Percentiles rank a stretch among this genome's conserved stretches.
phyloP scores from a whole-genome alignment of 179 eudicot genomes.

The Gypsophila paniculata region DNA sequence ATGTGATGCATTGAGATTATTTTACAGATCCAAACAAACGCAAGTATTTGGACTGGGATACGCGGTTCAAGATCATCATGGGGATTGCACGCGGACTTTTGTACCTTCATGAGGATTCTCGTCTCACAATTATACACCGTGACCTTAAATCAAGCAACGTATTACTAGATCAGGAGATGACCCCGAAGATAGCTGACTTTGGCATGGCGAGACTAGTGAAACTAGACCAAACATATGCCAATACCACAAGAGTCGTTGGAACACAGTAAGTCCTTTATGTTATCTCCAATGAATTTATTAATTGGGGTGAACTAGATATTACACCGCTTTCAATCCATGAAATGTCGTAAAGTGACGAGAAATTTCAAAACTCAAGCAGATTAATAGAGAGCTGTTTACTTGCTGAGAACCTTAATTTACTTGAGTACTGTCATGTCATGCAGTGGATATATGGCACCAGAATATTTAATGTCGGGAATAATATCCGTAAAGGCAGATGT shows the following conservation, averaged over 20 bases:
- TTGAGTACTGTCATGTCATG: slow-evolving; percentile 1
- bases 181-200: slow-evolving; percentile 25
- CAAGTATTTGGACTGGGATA: slow-evolving; percentile 21
- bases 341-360: too few relatives aligned
- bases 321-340: too few relatives aligned
- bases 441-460: slow-evolving; percentile 23
- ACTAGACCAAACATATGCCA: slow-evolving; percentile 16
- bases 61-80: slow-evolving; percentile 22
- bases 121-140: slow-evolving; percentile 19
- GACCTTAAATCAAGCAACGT: slow-evolving; percentile 24
- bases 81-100: slow-evolving; percentile 26
- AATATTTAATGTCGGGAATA: slow-evolving; percentile 14
- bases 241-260: slow-evolving; percentile 18
- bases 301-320: not conserved
- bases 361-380: too few relatives aligned
- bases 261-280: slow-evolving; percentile 22
- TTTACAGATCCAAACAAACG: slow-evolving; percentile 13
- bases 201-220: slow-evolving; percentile 21
- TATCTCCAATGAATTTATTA: not conserved
- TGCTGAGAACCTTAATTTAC: not conserved
- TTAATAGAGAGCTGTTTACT: too few relatives aligned
- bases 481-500: slow-evolving; percentile 13
- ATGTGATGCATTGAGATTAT: not conserved
- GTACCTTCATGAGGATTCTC: slow-evolving; percentile 25
- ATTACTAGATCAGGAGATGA: slow-evolving; percentile 21